These are phyloP conservation scores for Russula virescens DNA, from an alignment of 768 basidiomycete species.

Conservation along the genomic window DNA sequence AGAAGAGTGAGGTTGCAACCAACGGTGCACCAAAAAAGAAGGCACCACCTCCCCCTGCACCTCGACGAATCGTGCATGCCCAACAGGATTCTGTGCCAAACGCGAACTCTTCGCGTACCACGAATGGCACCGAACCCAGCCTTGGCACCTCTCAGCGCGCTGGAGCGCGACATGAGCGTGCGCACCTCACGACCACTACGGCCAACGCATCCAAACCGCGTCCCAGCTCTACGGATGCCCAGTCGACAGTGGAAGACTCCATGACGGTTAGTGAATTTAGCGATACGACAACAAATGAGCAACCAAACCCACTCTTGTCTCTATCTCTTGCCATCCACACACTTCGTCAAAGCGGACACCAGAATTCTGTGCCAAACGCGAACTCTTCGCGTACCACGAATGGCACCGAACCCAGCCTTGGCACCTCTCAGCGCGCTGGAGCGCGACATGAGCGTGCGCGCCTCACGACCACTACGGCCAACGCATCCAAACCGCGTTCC, in stretches of 20 bases:
- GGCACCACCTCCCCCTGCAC: conserved; percentile 34
- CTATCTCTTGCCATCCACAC: conserved; percentile 35
- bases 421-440: conserved; percentile 41
- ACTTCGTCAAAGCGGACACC: conserved; percentile 46
- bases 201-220: conserved; percentile 30
- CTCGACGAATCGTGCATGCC: conserved; percentile 27
- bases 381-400: conserved; percentile 70
- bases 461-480: conserved; percentile 34
- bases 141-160: conserved; percentile 40
- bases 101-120: conserved; percentile 74
- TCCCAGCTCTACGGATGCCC: conserved; percentile 37
- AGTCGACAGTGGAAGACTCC: conserved; percentile 51
- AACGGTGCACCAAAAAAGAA: conserved; percentile 40
- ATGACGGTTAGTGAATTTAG: conserved; percentile 46
- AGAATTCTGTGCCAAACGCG: conserved; percentile 80
- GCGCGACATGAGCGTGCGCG: conserved; percentile 52
- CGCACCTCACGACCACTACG: conserved; percentile 39
- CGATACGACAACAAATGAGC: conserved; percentile 16
- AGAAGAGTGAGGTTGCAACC: no score
- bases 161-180: conserved; percentile 50
- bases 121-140: conserved; percentile 67
- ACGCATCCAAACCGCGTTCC: conserved; percentile 27
- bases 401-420: conserved; percentile 65
- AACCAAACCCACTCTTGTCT: no score
- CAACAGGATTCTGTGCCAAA: conserved; percentile 62